Base-by-base conservation (phyloP, 768 basidiomycete genomes). In the Myochromella boudieri region DNA sequence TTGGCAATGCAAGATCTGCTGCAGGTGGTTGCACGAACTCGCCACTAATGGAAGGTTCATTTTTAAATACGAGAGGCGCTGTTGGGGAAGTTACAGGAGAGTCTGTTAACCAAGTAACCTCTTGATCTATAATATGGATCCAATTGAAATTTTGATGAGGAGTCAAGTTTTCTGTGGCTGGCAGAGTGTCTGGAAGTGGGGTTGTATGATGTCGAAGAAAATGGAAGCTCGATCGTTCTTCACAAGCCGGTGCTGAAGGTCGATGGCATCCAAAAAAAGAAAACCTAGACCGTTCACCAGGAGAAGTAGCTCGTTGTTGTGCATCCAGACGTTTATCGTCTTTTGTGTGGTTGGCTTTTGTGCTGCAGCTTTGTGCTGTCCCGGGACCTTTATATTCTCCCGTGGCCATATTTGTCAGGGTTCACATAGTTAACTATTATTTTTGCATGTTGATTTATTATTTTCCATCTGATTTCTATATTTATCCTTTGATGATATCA, bases 381-480 rank as follows among this genome's bases (percentile, higher is more conserved):
- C 59, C 59, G 15, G 42, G 42, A 3, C 56, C 60, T 24, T 56
- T 44, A 24, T 59, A 54, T 17, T 15, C 10, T 7, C 55, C 49
- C n/a, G n/a, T n/a, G n/a, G n/a, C n/a, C n/a, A n/a, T n/a, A n/a
- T n/a, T n/a, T n/a, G n/a, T n/a, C n/a, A n/a, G n/a, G n/a, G n/a
- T n/a, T n/a, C n/a, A n/a, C n/a, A n/a, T n/a, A n/a, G n/a, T n/a
- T n/a, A n/a, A n/a, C n/a, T n/a, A n/a, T n/a, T n/a, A n/a, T n/a
- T n/a, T n/a, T n/a, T n/a, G n/a, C n/a, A n/a, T n/a, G n/a, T n/a
- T n/a, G n/a, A n/a, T n/a, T n/a, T n/a, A n/a, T n/a, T n/a, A n/a
- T n/a, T n/a, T n/a, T n/a, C n/a, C n/a, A n/a, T n/a, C n/a, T n/a
- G n/a, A n/a, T n/a, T n/a, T n/a, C n/a, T n/a, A n/a, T n/a, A n/a